A percentile compares a stretch with the other conserved stretches of the same genome.
phyloP scores from a whole-genome alignment of 163 green algal genomes.

The Scenedesmus sp. region DNA sequence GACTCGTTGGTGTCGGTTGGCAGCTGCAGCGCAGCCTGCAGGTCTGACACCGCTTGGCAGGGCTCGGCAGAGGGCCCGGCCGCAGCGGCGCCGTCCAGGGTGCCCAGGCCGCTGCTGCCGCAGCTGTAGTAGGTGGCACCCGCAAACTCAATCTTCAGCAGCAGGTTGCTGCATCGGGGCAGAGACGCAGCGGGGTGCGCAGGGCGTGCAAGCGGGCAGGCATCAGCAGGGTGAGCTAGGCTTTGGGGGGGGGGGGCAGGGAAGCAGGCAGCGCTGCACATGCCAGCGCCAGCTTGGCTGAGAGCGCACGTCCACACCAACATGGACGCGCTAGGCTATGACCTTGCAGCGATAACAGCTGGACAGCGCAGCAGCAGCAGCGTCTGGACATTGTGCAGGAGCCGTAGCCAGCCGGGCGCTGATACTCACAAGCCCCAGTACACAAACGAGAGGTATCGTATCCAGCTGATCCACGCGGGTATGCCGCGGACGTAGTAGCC shows the following conservation, averaged over 20 bases:
- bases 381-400: not conserved
- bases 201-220: too few species aligned
- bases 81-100: not conserved
- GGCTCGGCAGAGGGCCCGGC: not conserved
- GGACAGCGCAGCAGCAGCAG: too few species aligned
- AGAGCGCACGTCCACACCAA: too few species aligned
- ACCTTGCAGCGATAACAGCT: too few species aligned
- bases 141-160: conserved; percentile 72
- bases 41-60: conserved; percentile 42
- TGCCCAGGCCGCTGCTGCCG: conserved; percentile 14
- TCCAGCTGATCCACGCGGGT: conserved; percentile 84
- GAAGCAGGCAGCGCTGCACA: too few species aligned
- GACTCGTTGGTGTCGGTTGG: conserved; percentile 54
- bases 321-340: too few species aligned
- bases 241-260: too few species aligned
- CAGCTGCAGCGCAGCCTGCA: conserved; percentile 66
- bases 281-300: too few species aligned
- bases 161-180: conserved; percentile 57
- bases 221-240: not conserved
- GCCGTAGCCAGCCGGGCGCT: not conserved
- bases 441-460: conserved; percentile 86
- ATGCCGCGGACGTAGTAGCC: conserved; percentile 86
- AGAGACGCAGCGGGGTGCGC: not conserved
- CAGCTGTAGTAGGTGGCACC: conserved; percentile 62
- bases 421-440: conserved; percentile 71